Conservation (phyloP, 176 grass and related monocot genomes). For the Paspalum vaginatum region DNA sequence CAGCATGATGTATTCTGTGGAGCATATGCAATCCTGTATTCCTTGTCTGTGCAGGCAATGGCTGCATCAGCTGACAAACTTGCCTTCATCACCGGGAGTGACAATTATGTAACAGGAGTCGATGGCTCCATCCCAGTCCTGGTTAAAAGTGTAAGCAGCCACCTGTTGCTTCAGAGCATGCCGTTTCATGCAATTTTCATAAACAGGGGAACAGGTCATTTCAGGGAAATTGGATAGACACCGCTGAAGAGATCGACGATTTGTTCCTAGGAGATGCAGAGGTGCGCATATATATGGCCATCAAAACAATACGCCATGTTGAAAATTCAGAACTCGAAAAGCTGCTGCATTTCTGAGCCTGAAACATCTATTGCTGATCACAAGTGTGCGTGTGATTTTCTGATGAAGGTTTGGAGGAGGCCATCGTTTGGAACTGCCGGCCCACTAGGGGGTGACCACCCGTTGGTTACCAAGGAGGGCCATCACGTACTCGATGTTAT, state of each 20-base stretch:
- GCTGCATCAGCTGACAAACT: constrained; percentile 59
- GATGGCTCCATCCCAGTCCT: constrained; percentile 85
- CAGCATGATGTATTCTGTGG: background rate
- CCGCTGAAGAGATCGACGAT: constrained; percentile 87
- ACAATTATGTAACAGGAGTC: constrained; percentile 66
- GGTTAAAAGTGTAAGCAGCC: constrained; percentile 71
- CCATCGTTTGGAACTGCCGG: constrained; percentile 64
- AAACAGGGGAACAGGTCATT: constrained; percentile 45
- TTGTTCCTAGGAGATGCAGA: constrained; percentile 91
- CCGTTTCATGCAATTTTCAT: constrained; percentile 27
- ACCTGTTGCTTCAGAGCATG: background rate
- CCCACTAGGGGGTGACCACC: constrained; percentile 76
- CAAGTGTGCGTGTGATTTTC: background rate
- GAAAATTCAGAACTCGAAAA: background rate
- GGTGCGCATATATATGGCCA: constrained; percentile 29
- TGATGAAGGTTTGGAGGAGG: constrained; percentile 91
- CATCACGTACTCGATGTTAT: constrained; percentile 87
- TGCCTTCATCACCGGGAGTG: constrained; percentile 66
- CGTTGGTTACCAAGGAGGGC: constrained; percentile 77
- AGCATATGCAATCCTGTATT: background rate
- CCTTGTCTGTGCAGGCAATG: constrained; percentile 46
- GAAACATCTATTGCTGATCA: background rate
- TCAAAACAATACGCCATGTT: background rate
- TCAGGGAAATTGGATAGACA: constrained; percentile 87
- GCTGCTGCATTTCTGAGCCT: background rate